Base-by-base conservation (phyloP, 805 yeast genomes). In the Kluyveromyces lactis region DNA sequence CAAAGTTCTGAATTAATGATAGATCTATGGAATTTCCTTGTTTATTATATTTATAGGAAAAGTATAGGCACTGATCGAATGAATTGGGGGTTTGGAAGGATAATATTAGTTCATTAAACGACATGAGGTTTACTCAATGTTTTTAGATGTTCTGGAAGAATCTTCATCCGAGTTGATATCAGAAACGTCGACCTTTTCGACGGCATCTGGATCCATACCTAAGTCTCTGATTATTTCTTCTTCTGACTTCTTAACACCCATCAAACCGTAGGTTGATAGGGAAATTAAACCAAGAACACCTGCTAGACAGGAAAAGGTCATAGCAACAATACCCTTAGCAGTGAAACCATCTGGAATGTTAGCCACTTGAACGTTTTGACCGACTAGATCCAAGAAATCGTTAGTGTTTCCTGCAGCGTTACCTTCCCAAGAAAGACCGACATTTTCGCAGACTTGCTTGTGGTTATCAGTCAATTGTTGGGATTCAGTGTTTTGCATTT, bases 241-340 rank as follows among this genome's bases (percentile, higher is more conserved):
- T 58, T 81, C 90, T 39, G 79, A 71, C 60, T 79, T 69, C 58
- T 77, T 73, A 61, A 84, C 71, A 49, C 89, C 97, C 55, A 86
- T 71, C 68, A 84, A 63, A 66, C 98, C 98, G 64, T 90, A 92
- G 61, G 79, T 53, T 36, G 82, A 73, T 55, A 92, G 85, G 49
- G 81, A 72, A 41, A 66, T 68, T 64, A 89, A 67, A 63, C 98
- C 98, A 15, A 86, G 63, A 46, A 86, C 58, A 56, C 92, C 98
- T 36, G 95, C 75, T 51, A 90, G 55, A 70, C 85, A 76, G 5
- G 96, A 86, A 72, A 92, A 90, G 15, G 82, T 90, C 62, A 92
- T 68, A 10, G 97, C 97, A 39, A 90, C 95, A 59, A 82, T 80
- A 69, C 98, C 98, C 58, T 82, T 79, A 42, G 95, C 85, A 37